Conservation (phyloP, 2,329 filamentous ascomycete genomes). For the Fusarium caatingaense region DNA sequence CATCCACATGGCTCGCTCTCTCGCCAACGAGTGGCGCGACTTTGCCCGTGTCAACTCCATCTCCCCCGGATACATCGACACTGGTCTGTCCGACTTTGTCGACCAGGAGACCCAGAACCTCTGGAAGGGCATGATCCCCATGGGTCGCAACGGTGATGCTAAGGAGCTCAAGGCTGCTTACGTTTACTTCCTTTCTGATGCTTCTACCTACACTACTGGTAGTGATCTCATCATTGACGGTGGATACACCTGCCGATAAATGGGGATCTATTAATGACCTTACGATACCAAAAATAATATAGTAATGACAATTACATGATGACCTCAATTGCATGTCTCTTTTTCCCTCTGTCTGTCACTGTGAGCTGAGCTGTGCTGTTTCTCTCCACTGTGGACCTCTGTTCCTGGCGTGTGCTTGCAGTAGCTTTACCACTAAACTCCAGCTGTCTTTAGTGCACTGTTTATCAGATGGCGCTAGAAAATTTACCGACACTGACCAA, state of each 20-base stretch:
- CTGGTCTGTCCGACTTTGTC: constrained; percentile 75
- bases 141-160: constrained; percentile 74
- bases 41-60: constrained; percentile 75
- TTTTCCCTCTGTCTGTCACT: not conserved
- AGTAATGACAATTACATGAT: constrained; percentile 32
- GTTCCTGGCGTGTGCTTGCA: constrained; percentile 24
- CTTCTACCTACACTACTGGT: constrained; percentile 79
- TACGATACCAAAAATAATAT: constrained; percentile 30
- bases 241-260: constrained; percentile 67
- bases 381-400: constrained; percentile 19
- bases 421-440: not conserved
- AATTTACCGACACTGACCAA: not conserved
- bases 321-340: not conserved
- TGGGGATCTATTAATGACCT: constrained; percentile 17
- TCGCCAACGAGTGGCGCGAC: constrained; percentile 75
- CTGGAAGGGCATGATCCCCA: constrained; percentile 80
- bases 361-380: no score
- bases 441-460: not conserved
- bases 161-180: constrained; percentile 83
- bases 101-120: constrained; percentile 74
- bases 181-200: constrained; percentile 80
- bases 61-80: constrained; percentile 76
- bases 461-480: constrained; percentile 27
- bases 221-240: constrained; percentile 78
- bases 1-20: constrained; percentile 58